Base-by-base conservation (phyloP, 2,329 filamentous ascomycete genomes). In the Daldinia eschscholtzii region DNA sequence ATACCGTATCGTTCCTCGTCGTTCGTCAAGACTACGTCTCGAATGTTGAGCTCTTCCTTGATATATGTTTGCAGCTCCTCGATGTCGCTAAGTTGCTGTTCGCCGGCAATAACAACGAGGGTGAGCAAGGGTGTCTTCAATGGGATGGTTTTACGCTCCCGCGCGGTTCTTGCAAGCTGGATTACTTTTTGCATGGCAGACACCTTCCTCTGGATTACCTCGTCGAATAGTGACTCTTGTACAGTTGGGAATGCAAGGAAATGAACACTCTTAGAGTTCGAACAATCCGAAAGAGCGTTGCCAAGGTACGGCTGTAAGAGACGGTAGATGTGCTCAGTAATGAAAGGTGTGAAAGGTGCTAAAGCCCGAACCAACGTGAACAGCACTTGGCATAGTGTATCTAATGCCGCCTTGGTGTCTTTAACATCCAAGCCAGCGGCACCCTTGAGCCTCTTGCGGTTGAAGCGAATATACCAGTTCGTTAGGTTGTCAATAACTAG, bases 171-270 rank as follows among this genome's bases (percentile, higher is more conserved):
- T 53, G 89, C 93, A 69, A 98, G 87, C 77, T 98, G 94, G 79
- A 99, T 98, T 77, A 98, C 94, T 73, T 91, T 92, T 81, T 98
- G 95, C 96, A 99, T 98, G 55, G 94, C 90, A 70, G 88, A 86
- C 12, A 98, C 94, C 72, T 92, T 89, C 70, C 96, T 89, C 83
- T 98, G 95, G 50, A 98, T 91, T 23, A 89, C 91, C 57, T 89
- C 87, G 78, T 98, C 92, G 77, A 97, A 98, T 4, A 98, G 87
- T 78, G 97, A 94, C 75, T 93, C 87, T 68, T 93, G 89, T 1
- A 98, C 94, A 71, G 94, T 91, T 12, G 96, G 96, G 85, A 95
- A 98, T 5, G 91, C 81, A 64, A 98, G 84, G 86, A 98, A 99
- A 82, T 98, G 96, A 6, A 99, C 92, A 76, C 93, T 97, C 73